phyloP scores from a whole-genome alignment of 192 early-diverging fungal genomes.

The Coemansia sp. region DNA sequence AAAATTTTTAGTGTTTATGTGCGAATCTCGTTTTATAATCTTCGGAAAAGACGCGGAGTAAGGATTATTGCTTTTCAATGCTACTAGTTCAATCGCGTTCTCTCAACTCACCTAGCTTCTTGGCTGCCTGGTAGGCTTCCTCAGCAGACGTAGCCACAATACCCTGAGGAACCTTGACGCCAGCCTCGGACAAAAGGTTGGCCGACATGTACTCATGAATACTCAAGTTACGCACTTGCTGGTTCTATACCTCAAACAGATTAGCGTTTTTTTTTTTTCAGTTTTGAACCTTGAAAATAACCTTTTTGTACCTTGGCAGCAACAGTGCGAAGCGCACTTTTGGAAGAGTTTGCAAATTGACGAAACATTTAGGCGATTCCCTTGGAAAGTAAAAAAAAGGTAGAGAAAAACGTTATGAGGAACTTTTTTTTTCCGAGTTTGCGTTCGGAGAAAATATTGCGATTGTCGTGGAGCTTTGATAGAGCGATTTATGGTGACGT shows the following conservation, averaged over 20 bases:
- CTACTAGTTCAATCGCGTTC: too few species aligned
- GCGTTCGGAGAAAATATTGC: too few species aligned
- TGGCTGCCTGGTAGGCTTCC: conserved; percentile 85
- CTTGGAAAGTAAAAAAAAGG: conserved; percentile 2
- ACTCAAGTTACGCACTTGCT: conserved; percentile 75
- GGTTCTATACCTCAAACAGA: conserved; percentile 7
- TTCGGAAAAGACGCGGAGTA: not conserved
- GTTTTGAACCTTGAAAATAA: too few species aligned
- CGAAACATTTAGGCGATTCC: conserved; percentile 36
- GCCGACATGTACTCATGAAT: conserved; percentile 98
- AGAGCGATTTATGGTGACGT: too few species aligned
- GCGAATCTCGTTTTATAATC: too few species aligned
- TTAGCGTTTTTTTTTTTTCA: not conserved
- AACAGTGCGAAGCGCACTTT: conserved; percentile 38
- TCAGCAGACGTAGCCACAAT: conserved; percentile 80
- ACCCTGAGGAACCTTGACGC: conserved; percentile 87
- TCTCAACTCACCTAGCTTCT: conserved; percentile 64
- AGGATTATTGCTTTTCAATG: too few species aligned
- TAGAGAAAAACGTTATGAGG: not conserved
- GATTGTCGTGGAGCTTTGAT: too few species aligned
- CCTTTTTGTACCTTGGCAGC: conserved; percentile 36
- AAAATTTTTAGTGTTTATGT: not conserved
- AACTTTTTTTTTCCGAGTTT: not conserved
- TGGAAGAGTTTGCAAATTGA: conserved; percentile 50
- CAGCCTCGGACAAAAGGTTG: conserved; percentile 86